Percentiles rank a stretch among this genome's conserved stretches.
Evolutionary conservation across 768 basidiomycete species (phyloP).

Genomic region (Lactarius vividus): DNA sequence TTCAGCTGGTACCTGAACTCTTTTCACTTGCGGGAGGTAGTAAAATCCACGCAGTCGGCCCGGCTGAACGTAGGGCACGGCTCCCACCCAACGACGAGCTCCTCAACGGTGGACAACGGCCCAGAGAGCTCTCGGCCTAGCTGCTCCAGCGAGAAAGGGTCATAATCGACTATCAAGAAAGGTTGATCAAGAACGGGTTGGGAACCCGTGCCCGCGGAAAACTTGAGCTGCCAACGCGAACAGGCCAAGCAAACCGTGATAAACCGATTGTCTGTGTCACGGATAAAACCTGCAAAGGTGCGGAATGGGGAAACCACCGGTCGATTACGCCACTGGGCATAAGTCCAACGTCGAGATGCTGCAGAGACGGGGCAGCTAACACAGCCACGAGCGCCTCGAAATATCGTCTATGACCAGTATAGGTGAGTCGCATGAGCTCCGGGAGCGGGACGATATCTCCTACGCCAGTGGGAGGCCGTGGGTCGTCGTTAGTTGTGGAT

Average conservation of each 20-base stretch:
- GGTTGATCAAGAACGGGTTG: not conserved
- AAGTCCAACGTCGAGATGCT: not conserved
- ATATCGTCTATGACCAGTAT: not conserved
- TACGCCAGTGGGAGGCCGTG: too few relatives aligned
- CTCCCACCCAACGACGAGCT: not conserved
- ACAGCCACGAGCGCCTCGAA: not conserved
- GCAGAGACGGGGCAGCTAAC: constrained; percentile 6
- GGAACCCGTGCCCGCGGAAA: not conserved
- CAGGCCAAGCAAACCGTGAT: not conserved
- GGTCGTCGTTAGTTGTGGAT: not conserved
- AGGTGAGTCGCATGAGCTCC: not conserved
- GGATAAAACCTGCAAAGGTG: not conserved
- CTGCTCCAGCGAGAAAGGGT: not conserved
- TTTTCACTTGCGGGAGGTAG: not conserved
- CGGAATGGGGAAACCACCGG: not conserved
- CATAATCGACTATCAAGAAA: not conserved
- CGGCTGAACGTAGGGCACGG: not conserved
- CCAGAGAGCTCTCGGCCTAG: not conserved
- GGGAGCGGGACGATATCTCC: not conserved
- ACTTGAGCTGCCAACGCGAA: fast-evolving
- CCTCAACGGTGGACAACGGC: not conserved
- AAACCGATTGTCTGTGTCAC: not conserved
- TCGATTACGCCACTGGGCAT: fast-evolving
- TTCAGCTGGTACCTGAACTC: not conserved
- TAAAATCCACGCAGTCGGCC: not conserved